A percentile compares a stretch with the other conserved stretches of the same genome.
Evolutionary conservation across 768 basidiomycete genomes (phyloP).

Genomic region (Psilocybe cubensis): DNA sequence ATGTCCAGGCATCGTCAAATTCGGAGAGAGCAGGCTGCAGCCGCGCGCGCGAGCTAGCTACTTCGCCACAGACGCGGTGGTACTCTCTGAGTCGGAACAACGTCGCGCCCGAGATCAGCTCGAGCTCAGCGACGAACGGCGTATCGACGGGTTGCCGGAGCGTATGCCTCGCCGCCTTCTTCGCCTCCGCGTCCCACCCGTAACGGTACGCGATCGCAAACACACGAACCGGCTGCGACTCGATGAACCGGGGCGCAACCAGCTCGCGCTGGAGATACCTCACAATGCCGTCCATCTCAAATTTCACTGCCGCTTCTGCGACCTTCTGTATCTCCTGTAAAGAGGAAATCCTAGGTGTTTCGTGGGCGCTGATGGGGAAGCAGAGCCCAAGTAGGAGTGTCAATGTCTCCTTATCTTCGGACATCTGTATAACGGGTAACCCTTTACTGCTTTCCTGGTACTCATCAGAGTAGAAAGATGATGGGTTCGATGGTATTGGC

Average conservation of each 20-base stretch:
- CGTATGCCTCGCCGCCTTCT: constrained; percentile 35
- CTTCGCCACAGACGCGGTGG: constrained; percentile 40
- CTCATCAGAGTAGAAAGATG: constrained; percentile 24
- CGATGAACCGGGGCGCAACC: constrained; percentile 35
- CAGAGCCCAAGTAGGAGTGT: constrained; percentile 47
- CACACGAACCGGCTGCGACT: constrained; percentile 41
- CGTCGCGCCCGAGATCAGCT: constrained; percentile 42
- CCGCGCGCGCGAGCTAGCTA: constrained; percentile 30
- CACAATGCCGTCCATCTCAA: constrained; percentile 51
- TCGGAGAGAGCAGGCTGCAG: constrained; percentile 31
- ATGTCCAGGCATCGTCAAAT: constrained; percentile 33
- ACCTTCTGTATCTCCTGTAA: constrained; percentile 45
- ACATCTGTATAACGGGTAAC: constrained; percentile 48
- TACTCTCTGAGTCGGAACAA: constrained; percentile 46
- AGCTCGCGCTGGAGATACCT: constrained; percentile 32
- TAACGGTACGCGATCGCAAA: constrained; percentile 47
- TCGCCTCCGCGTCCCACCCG: constrained; percentile 37
- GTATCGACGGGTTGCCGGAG: constrained; percentile 33
- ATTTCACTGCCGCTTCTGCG: constrained; percentile 51
- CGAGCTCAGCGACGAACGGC: constrained; percentile 38
- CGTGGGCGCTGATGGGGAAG: constrained; percentile 47
- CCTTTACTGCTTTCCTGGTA: constrained; percentile 31
- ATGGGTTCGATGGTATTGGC: constrained; percentile 32
- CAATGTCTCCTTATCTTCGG: constrained; percentile 48
- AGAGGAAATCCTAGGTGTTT: constrained; percentile 33